Evolutionary conservation across 371 early-diverging fungal species (phyloP).

Genomic region (Smittium culicis): DNA sequence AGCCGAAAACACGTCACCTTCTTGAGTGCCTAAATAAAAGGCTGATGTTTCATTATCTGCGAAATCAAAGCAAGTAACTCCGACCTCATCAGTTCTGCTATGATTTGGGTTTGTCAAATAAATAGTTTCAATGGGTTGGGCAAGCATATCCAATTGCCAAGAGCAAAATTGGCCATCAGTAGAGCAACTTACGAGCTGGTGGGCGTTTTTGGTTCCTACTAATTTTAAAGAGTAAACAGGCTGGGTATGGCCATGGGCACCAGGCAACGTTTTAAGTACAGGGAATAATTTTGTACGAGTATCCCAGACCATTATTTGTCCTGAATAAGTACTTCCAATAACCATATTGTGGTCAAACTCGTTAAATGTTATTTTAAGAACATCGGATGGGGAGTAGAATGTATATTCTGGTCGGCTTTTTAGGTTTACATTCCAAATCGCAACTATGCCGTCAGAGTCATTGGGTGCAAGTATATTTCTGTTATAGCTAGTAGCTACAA

Average conservation of each 20-base stretch:
- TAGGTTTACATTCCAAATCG: constrained; percentile 85
- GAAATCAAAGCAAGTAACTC: constrained; percentile 77
- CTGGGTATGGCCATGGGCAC: constrained; percentile 84
- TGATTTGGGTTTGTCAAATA: constrained; percentile 61
- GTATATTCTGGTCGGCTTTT: constrained; percentile 85
- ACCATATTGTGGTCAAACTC: constrained; percentile 80
- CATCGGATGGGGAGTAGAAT: constrained; percentile 85
- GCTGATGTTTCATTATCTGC: constrained; percentile 80
- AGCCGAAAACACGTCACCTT: constrained; percentile 80
- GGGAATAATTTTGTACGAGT: constrained; percentile 74
- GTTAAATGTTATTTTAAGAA: constrained; percentile 74
- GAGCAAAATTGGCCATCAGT: constrained; percentile 90
- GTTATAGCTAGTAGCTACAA: constrained; percentile 76
- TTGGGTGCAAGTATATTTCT: constrained; percentile 69
- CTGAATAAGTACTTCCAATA: constrained; percentile 91
- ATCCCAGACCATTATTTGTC: constrained; percentile 94
- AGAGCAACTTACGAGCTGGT: constrained; percentile 75
- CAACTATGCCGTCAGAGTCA: constrained; percentile 85
- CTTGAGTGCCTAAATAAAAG: constrained; percentile 93
- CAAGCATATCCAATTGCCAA: constrained; percentile 94
- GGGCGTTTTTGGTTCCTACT: constrained; percentile 89
- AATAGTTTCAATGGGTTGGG: constrained; percentile 79
- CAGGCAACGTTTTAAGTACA: constrained; percentile 57
- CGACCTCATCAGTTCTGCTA: constrained; percentile 78
- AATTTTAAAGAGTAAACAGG: constrained; percentile 79